Base-by-base conservation (phyloP, 768 basidiomycete species). In the Hypholoma fasciculare region DNA sequence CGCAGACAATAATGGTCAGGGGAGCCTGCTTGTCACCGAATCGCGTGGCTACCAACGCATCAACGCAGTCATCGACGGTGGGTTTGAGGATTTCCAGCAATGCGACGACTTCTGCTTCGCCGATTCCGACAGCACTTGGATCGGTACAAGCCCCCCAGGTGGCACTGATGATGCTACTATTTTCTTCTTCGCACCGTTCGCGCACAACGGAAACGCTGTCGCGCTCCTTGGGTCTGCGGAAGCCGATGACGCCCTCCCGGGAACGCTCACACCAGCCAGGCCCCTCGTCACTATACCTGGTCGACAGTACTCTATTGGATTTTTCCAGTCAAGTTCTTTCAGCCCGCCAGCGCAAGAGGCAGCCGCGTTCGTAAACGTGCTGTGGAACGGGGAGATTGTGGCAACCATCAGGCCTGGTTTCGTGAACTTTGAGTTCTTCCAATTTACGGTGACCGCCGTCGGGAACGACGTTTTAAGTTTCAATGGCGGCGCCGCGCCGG, bases 41-140 rank as follows among this genome's bases (percentile, higher is more conserved):
- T 80, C 80, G 2, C 76, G 79, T 23, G 81, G 81, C 7, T 82
- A 81, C 67, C 62, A 58, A 39, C 78, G 81, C 61, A 72, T 64
- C 27, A 70, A 74, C 54, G 65, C 67, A 57, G 58, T 77, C 26
- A 19, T 70, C 30, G 81, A 82, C 59, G 77, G 78, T 1, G 72
- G 76, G 2, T 81, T 81, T 65, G 81, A 82, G 61, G 69, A 67
- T 12, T 80, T 68, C 69, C 68, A 59, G 42, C 67, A 58, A 1
- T 78, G 78, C 61, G 36, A 55, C 39, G 68, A 72, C 59, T 77
- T 81, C 70, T 81, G 80, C 70, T 79, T 71, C 70, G 61, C 71
- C 19, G 58, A 58, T 2, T 71, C 73, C 1, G 73, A 71, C 55
- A 23, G 65, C 27, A 70, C 71, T 62, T 82, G 81, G 81, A 59